phyloP scores from a whole-genome alignment of 495 filamentous ascomycete genomes.

The Podospora bellae-mahoneyi region DNA sequence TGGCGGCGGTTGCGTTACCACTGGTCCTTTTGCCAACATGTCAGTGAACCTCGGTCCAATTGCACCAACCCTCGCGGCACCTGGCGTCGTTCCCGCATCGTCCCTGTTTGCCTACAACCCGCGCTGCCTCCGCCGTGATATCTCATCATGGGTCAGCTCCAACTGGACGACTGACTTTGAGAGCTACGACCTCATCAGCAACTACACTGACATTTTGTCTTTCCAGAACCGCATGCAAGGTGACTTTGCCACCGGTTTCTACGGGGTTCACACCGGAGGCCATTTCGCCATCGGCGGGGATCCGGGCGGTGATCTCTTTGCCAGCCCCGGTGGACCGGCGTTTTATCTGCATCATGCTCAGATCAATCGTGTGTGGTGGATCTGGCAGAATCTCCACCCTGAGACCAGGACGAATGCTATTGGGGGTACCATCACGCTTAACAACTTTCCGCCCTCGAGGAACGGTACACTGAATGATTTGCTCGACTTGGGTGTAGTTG shows the following conservation, averaged over 20 bases:
- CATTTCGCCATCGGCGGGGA: conserved; percentile 63
- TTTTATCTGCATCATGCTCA: conserved; percentile 66
- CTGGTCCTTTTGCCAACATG: conserved; percentile 54
- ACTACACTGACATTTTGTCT: conserved; percentile 41
- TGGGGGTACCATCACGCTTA: background rate
- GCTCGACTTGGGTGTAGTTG: conserved; percentile 28
- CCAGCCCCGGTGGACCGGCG: conserved; percentile 59
- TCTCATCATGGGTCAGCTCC: conserved; percentile 46
- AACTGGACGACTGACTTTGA: conserved; percentile 45
- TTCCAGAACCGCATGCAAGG: conserved; percentile 54
- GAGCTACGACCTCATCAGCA: conserved; percentile 32
- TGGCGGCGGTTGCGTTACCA: conserved; percentile 61
- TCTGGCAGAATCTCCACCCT: conserved; percentile 56
- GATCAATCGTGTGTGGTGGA: conserved; percentile 65
- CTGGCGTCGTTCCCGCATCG: conserved; percentile 4
- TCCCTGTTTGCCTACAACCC: conserved; percentile 47
- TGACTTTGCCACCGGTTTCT: conserved; percentile 43
- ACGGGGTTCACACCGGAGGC: conserved; percentile 62
- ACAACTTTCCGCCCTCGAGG: conserved; percentile 13
- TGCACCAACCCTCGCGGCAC: conserved; percentile 20
- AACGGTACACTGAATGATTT: conserved; percentile 26
- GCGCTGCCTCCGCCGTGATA: conserved; percentile 61
- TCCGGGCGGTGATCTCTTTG: conserved; percentile 53
- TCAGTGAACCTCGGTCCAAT: conserved; percentile 54
- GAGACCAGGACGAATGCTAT: conserved; percentile 20